Conservation (phyloP, 83 land plant species). For the Picea engelmannii region DNA sequence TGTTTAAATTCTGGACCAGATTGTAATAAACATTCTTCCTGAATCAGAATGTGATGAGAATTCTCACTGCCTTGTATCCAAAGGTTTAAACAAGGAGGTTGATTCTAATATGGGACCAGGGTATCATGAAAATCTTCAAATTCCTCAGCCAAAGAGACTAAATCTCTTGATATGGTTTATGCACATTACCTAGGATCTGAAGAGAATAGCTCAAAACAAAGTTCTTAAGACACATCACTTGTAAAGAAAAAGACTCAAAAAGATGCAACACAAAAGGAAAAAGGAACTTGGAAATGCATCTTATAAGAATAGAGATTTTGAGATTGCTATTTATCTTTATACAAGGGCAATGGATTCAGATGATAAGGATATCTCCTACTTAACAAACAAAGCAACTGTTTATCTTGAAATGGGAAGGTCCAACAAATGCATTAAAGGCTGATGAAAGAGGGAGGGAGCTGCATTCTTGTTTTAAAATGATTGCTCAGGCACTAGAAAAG, state of each 20-base stretch:
- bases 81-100: too few relatives aligned
- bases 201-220: too few relatives aligned
- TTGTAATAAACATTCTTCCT: too few relatives aligned
- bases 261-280: conserved; percentile 83
- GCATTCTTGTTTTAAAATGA: conserved; percentile 92
- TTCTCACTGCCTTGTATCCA: too few relatives aligned
- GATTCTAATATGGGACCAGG: too few relatives aligned
- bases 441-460: conserved; percentile 91
- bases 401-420: conserved; percentile 96
- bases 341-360: conserved; percentile 79
- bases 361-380: conserved; percentile 89
- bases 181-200: too few relatives aligned
- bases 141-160: too few relatives aligned
- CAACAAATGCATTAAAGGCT: conserved; percentile 88
- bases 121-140: too few relatives aligned
- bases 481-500: conserved; percentile 96
- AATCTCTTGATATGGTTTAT: too few relatives aligned
- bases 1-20: too few relatives aligned
- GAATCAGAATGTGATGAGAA: too few relatives aligned
- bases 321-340: conserved; percentile 75
- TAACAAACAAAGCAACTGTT: conserved; percentile 95
- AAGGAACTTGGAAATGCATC: conserved; percentile 94
- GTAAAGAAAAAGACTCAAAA: conserved; percentile 55
- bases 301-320: conserved; percentile 94
- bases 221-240: too few relatives aligned